These are phyloP conservation scores for Zopfia rhizophila DNA, from an alignment of 2,329 filamentous ascomycete species.

Conservation along the genomic window DNA sequence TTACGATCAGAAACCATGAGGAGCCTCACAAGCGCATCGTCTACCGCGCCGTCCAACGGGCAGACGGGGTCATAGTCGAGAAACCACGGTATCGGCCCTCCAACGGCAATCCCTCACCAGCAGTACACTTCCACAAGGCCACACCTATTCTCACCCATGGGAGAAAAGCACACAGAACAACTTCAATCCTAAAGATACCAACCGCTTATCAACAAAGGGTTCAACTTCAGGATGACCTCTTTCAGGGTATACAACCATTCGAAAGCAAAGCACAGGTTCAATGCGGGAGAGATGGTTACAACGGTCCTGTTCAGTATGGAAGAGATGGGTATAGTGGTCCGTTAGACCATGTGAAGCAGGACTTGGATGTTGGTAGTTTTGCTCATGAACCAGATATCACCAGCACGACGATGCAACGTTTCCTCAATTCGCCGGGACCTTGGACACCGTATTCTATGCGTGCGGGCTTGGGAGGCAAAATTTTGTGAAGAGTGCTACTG, in stretches of 20 bases:
- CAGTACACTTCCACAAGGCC: too few species aligned
- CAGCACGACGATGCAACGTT: constrained; percentile 22
- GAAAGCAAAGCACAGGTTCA: constrained; percentile 1
- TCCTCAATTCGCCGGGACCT: constrained; percentile 20
- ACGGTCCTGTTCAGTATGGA: constrained; percentile 1
- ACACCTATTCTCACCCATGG: not conserved
- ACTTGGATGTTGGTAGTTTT: too few species aligned
- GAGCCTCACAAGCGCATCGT: constrained; percentile 7
- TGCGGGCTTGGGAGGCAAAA: too few species aligned
- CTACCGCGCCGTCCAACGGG: constrained; percentile 23
- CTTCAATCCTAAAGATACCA: not conserved
- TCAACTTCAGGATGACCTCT: constrained; percentile 9
- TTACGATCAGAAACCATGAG: too few species aligned
- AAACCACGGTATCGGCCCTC: constrained; percentile 26
- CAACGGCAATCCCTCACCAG: constrained; percentile 1
- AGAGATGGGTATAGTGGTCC: constrained; percentile 8
- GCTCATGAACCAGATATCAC: too few species aligned
- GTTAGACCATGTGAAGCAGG: not conserved
- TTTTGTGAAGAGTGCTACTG: too few species aligned
- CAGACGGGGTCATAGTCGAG: constrained; percentile 31
- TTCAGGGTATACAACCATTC: too few species aligned
- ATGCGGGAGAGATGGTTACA: not conserved
- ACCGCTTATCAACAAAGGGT: constrained; percentile 1
- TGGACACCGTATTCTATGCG: too few species aligned
- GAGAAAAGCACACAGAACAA: not conserved